Percentiles rank a stretch among this genome's conserved stretches.
Evolutionary conservation across 352 stramenopile species (phyloP).

Genomic region (Phytopythium delawarense): DNA sequence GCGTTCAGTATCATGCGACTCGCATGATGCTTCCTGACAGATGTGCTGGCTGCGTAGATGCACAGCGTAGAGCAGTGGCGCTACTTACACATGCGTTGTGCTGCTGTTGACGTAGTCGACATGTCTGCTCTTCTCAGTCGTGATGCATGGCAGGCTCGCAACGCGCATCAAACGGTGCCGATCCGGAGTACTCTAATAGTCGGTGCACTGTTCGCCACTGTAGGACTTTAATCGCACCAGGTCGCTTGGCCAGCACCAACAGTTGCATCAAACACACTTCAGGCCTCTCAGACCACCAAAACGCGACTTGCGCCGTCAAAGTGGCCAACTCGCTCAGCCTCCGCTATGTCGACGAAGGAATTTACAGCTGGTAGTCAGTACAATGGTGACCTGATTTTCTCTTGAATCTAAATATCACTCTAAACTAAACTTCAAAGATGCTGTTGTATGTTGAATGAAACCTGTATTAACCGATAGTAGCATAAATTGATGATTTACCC

Average conservation of each 20-base stretch:
- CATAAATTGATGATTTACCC: background rate
- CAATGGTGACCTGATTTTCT: background rate
- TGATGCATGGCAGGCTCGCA: too few species aligned
- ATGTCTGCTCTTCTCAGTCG: background rate
- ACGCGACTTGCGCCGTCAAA: background rate
- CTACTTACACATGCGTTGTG: background rate
- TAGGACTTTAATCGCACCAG: too few species aligned
- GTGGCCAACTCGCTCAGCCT: background rate
- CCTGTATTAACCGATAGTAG: background rate
- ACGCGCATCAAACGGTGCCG: too few species aligned
- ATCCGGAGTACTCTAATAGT: too few species aligned
- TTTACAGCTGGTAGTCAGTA: background rate
- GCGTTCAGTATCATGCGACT: background rate
- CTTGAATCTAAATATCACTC: background rate
- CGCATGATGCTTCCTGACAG: background rate
- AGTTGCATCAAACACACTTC: too few species aligned
- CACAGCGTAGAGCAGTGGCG: background rate
- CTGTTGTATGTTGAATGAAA: background rate
- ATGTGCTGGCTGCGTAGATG: background rate
- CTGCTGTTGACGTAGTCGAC: background rate
- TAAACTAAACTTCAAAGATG: background rate
- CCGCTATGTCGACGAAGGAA: background rate
- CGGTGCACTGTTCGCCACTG: too few species aligned
- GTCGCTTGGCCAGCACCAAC: too few species aligned
- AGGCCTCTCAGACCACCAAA: too few species aligned